Evolutionary conservation across 768 basidiomycete genomes (phyloP).

Genomic region (Russula dissimulans): DNA sequence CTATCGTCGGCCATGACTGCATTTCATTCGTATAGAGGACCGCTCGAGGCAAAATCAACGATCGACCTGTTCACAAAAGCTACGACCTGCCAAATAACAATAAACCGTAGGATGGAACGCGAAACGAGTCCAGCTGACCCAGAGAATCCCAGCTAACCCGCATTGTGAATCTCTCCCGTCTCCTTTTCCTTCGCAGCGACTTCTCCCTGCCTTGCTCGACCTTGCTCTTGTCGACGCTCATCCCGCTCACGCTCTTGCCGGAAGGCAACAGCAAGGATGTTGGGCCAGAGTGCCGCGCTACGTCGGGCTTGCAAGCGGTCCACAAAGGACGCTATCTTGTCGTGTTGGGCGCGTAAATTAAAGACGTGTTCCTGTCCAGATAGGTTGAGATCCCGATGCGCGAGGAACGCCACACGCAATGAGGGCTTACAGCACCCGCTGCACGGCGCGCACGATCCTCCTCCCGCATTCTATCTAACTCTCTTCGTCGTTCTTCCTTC

Average conservation of each 20-base stretch:
- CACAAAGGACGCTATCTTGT: conserved; percentile 22
- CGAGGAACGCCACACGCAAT: background rate
- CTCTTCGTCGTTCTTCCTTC: conserved; percentile 23
- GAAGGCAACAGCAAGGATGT: conserved; percentile 19
- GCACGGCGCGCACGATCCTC: conserved; percentile 23
- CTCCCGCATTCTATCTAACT: conserved; percentile 24
- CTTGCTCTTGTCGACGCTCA: conserved; percentile 13
- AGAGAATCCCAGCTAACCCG: conserved; percentile 3
- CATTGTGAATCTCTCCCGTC: conserved; percentile 7
- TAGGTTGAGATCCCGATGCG: background rate
- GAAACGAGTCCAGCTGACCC: conserved; percentile 5
- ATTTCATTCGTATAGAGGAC: background rate
- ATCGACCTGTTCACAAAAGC: background rate
- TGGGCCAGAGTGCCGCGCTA: conserved; percentile 19
- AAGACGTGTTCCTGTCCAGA: conserved; percentile 21
- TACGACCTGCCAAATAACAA: conserved; percentile 10
- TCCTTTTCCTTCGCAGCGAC: conserved; percentile 3
- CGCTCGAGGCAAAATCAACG: conserved; percentile 7
- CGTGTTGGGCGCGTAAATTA: conserved; percentile 23
- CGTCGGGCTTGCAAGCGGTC: conserved; percentile 18
- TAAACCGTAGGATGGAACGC: conserved; percentile 1
- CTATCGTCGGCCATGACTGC: background rate
- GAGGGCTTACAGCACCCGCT: conserved; percentile 15
- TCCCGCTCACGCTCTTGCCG: conserved; percentile 19
- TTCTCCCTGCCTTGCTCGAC: conserved; percentile 3